These are phyloP conservation scores for Colletotrichum caudatum DNA, from an alignment of 2,329 filamentous ascomycete genomes.

Conservation along the genomic window DNA sequence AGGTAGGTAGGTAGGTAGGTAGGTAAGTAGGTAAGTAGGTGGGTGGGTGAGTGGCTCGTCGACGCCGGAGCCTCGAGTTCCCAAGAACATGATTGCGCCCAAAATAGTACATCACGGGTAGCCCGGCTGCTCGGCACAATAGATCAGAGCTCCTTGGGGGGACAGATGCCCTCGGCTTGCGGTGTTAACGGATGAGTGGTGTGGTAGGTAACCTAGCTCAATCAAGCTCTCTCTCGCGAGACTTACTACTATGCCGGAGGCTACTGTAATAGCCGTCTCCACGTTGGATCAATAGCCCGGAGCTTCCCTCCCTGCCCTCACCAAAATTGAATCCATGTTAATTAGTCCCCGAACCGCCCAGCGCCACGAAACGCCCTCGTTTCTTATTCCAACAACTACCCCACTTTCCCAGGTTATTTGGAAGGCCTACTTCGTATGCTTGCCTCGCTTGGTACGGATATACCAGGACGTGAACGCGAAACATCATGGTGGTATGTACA, in stretches of 20 bases:
- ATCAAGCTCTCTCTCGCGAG: background rate
- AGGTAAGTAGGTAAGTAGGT: background rate
- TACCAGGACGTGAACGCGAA: slow-evolving; percentile 2
- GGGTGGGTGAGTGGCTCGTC: no score
- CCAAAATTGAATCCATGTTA: background rate
- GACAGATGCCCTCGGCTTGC: background rate
- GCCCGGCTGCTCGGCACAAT: background rate
- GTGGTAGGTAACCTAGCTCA: background rate
- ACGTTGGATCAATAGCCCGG: background rate
- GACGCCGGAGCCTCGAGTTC: background rate
- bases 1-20: background rate
- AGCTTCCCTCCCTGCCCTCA: background rate
- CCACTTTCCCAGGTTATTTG: slow-evolving; percentile 31
- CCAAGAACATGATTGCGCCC: background rate
- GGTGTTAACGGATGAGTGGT: background rate
- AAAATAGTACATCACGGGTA: no score
- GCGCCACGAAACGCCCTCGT: slow-evolving; percentile 39
- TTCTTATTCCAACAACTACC: slow-evolving; percentile 38
- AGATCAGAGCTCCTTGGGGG: background rate
- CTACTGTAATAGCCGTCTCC: slow-evolving; percentile 6
- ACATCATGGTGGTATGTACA: slow-evolving; percentile 1
- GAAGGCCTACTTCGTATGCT: slow-evolving; percentile 11
- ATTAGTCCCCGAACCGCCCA: slow-evolving; percentile 6
- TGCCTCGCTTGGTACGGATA: no score
- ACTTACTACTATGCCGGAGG: slow-evolving; percentile 4